Evolutionary conservation across 2,329 filamentous ascomycete genomes (phyloP).

Genomic region (Juglanconis juglandina): DNA sequence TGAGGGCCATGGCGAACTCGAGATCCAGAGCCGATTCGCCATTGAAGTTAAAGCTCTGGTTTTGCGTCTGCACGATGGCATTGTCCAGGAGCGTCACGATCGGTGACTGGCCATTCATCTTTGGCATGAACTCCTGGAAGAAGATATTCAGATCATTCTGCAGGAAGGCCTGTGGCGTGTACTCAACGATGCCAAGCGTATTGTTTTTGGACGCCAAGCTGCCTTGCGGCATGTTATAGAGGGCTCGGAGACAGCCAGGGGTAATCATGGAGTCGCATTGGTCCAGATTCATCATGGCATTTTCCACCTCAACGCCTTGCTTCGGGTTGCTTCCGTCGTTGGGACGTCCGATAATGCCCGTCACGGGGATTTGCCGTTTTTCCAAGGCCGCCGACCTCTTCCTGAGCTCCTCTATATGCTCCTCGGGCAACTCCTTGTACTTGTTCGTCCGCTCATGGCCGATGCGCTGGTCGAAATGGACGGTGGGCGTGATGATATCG

Average conservation of each 20-base stretch:
- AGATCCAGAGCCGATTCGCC: slow-evolving; percentile 34
- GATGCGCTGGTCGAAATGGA: slow-evolving; percentile 34
- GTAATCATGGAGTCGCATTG: slow-evolving; percentile 55
- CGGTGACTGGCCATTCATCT: slow-evolving; percentile 38
- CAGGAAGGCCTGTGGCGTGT: slow-evolving; percentile 51
- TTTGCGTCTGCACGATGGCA: slow-evolving; percentile 31
- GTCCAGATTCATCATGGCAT: slow-evolving; percentile 28
- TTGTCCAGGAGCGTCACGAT: slow-evolving; percentile 31
- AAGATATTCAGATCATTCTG: slow-evolving; percentile 47
- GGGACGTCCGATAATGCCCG: slow-evolving; percentile 28
- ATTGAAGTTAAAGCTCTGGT: slow-evolving; percentile 37
- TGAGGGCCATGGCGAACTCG: slow-evolving; percentile 44
- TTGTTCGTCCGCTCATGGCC: slow-evolving; percentile 24
- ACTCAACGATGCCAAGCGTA: slow-evolving; percentile 53
- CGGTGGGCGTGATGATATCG: slow-evolving; percentile 40
- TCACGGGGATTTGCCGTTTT: slow-evolving; percentile 20
- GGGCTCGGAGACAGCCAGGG: slow-evolving; percentile 50
- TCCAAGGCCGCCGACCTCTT: slow-evolving; percentile 20
- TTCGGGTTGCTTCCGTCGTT: slow-evolving; percentile 27
- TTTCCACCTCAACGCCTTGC: slow-evolving; percentile 27
- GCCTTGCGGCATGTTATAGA: slow-evolving; percentile 43
- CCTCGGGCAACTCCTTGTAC: slow-evolving; percentile 22
- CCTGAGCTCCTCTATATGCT: slow-evolving; percentile 24
- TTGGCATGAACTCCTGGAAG: slow-evolving; percentile 42
- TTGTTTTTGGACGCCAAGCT: slow-evolving; percentile 37